Conservation (phyloP, 306 rosid genomes). For the Vigna unguiculata region DNA sequence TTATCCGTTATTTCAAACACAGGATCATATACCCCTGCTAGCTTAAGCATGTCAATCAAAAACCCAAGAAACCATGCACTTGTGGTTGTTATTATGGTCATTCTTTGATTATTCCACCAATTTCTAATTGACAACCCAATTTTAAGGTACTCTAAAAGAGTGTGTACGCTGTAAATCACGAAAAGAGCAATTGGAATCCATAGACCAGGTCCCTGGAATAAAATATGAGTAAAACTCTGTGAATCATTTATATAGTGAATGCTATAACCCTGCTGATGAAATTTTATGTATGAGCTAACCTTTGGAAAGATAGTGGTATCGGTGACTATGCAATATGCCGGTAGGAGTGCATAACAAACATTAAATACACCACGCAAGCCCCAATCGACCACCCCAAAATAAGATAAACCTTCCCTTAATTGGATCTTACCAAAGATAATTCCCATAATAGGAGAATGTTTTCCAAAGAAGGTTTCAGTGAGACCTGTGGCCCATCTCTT, state of each 20-base stretch:
- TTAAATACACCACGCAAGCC: constrained; percentile 49
- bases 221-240: neutral
- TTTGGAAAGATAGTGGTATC: constrained; percentile 68
- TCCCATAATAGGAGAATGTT: constrained; percentile 58
- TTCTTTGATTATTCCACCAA: constrained; percentile 86
- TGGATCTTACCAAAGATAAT: constrained; percentile 60
- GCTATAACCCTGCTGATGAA: neutral
- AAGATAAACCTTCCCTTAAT: constrained; percentile 54
- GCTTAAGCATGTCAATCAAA: constrained; percentile 51
- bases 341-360: constrained; percentile 59
- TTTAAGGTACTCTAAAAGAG: constrained; percentile 47
- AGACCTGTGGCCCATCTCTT: constrained; percentile 78
- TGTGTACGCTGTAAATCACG: constrained; percentile 41
- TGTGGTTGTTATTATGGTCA: constrained; percentile 55
- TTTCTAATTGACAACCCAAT: constrained; percentile 51
- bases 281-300: constrained; percentile 49
- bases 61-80: constrained; percentile 62
- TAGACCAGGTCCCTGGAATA: constrained; percentile 49
- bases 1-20: constrained; percentile 73
- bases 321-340: constrained; percentile 65
- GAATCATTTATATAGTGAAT: neutral
- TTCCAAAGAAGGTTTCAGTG: constrained; percentile 61
- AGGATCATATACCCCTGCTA: constrained; percentile 59
- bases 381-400: constrained; percentile 53
- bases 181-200: constrained; percentile 54